These are phyloP conservation scores for Xylariaceae sp. DNA, from an alignment of 2,329 filamentous ascomycete species.

Conservation along the genomic window DNA sequence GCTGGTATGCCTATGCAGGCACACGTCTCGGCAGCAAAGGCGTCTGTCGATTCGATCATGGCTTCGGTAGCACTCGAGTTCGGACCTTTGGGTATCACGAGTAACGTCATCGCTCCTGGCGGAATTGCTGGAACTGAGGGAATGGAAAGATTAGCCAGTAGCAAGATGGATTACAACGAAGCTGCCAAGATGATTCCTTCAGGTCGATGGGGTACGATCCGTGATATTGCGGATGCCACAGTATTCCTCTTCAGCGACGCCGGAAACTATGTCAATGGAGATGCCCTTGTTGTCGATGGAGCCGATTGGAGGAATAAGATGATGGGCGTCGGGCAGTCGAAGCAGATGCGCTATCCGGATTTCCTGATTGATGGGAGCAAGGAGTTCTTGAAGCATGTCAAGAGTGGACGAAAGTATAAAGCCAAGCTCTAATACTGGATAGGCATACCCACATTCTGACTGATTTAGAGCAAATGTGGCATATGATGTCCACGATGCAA, in stretches of 20 bases:
- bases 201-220: slow-evolving; percentile 72
- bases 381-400: slow-evolving; percentile 35
- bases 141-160: slow-evolving; percentile 57
- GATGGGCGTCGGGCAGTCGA: slow-evolving; percentile 42
- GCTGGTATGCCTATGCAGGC: slow-evolving; percentile 79
- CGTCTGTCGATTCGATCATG: slow-evolving; percentile 81
- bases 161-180: slow-evolving; percentile 27
- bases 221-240: slow-evolving; percentile 89
- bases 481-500: too few relatives aligned
- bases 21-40: slow-evolving; percentile 89
- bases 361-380: slow-evolving; percentile 35
- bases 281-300: slow-evolving; percentile 71
- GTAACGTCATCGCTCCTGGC: slow-evolving; percentile 85
- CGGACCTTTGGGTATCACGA: slow-evolving; percentile 79
- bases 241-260: slow-evolving; percentile 84
- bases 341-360: slow-evolving; percentile 48
- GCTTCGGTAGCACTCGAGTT: slow-evolving; percentile 81
- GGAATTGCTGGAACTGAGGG: slow-evolving; percentile 84
- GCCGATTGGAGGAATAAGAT: slow-evolving; percentile 51
- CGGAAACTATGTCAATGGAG: slow-evolving; percentile 81
- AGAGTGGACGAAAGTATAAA: slow-evolving; percentile 33
- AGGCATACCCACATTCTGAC: too few relatives aligned
- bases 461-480: too few relatives aligned
- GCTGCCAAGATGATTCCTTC: slow-evolving; percentile 56
- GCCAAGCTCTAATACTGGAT: slow-evolving; percentile 34